phyloP scores from a whole-genome alignment of 2,329 filamentous ascomycete genomes.

The Epichloe gansuensis region DNA sequence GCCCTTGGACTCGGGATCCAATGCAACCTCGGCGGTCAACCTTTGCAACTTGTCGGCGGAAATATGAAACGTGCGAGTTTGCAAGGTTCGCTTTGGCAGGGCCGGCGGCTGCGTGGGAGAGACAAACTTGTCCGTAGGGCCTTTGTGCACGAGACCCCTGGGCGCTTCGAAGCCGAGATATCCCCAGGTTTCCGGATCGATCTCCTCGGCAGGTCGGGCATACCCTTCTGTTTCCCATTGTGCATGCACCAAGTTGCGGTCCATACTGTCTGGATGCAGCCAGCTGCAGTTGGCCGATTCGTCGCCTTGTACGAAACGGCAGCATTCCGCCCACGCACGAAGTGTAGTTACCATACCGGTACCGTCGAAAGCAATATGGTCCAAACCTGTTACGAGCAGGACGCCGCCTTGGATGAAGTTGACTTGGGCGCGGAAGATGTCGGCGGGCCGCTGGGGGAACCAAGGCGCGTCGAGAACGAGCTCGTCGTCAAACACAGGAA shows the following conservation, averaged over 20 bases:
- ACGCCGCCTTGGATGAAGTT: constrained; percentile 21
- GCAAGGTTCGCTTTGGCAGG: neutral
- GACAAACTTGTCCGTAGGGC: neutral
- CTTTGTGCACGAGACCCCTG: neutral
- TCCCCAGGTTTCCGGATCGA: constrained; percentile 16
- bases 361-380: constrained; percentile 17
- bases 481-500: constrained; percentile 14
- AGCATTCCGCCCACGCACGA: constrained; percentile 19
- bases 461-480: constrained; percentile 13
- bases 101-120: constrained; percentile 6
- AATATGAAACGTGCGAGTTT: constrained; percentile 20
- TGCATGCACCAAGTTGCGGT: constrained; percentile 11
- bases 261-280: constrained; percentile 18
- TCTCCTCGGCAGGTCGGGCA: constrained; percentile 9
- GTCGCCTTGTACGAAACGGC: constrained; percentile 16
- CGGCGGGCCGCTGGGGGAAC: constrained; percentile 15
- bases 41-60: constrained; percentile 15
- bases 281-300: constrained; percentile 14
- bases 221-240: constrained; percentile 9
- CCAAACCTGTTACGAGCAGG: constrained; percentile 15
- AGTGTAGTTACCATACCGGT: constrained; percentile 16
- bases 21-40: constrained; percentile 18
- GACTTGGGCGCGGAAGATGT: constrained; percentile 17
- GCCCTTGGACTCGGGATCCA: constrained; percentile 13
- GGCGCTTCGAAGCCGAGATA: constrained; percentile 12